Evolutionary conservation across 768 basidiomycete genomes (phyloP).

Genomic region (Vararia minispora): DNA sequence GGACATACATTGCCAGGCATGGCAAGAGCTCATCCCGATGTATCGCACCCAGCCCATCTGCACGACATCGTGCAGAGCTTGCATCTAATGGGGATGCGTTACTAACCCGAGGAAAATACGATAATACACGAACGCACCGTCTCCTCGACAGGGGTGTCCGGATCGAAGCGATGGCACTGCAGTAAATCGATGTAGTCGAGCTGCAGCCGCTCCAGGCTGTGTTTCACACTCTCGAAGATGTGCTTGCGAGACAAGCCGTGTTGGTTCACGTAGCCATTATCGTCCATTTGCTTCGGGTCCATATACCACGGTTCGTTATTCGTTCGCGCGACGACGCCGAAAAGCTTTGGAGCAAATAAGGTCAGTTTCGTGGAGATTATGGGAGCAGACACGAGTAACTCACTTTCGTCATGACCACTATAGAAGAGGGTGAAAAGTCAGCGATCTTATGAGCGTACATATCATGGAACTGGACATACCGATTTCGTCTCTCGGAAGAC

Average conservation of each 20-base stretch:
- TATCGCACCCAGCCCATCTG: constrained; percentile 29
- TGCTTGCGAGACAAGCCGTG: constrained; percentile 31
- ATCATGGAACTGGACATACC: too few species aligned
- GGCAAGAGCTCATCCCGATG: constrained; percentile 24
- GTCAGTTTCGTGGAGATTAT: not conserved
- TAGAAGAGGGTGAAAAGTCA: too few species aligned
- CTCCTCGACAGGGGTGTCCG: constrained; percentile 31
- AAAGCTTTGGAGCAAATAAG: constrained; percentile 2
- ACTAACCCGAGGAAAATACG: too few species aligned
- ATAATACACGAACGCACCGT: constrained; percentile 12
- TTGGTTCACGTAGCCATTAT: constrained; percentile 26
- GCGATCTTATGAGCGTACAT: too few species aligned
- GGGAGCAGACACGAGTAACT: not conserved
- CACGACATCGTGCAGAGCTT: constrained; percentile 32
- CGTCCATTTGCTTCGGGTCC: constrained; percentile 12
- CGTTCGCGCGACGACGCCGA: not conserved
- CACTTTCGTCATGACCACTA: constrained; percentile 43
- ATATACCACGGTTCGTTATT: not conserved
- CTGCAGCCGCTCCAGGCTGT: constrained; percentile 50
- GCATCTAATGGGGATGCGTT: constrained; percentile 25
- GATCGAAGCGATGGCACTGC: constrained; percentile 43
- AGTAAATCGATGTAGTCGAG: constrained; percentile 65
- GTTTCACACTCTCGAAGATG: constrained; percentile 50
- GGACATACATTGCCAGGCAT: constrained; percentile 19
- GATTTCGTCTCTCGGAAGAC: constrained; percentile 34